Evolutionary conservation across 2,329 filamentous ascomycete genomes (phyloP).

Genomic region (Fusarium liriodendri): DNA sequence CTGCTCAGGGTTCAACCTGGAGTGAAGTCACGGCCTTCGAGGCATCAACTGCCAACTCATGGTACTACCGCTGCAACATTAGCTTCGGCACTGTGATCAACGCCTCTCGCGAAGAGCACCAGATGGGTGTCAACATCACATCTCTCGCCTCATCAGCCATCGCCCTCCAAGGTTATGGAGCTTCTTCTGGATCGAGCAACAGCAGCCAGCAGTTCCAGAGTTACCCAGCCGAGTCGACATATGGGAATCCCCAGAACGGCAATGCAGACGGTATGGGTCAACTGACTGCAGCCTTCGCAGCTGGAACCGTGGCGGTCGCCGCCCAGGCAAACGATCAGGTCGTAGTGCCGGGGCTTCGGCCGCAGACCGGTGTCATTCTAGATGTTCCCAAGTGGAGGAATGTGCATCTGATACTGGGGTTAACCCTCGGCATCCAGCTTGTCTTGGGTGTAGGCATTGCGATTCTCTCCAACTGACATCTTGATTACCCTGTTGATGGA

Average conservation of each 20-base stretch:
- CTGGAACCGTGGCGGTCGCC: slow-evolving; percentile 50
- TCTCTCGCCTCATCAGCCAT: slow-evolving; percentile 31
- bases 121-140: slow-evolving; percentile 33
- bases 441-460: slow-evolving; percentile 34
- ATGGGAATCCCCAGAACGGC: slow-evolving; percentile 50
- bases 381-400: slow-evolving; percentile 48
- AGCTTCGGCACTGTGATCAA: slow-evolving; percentile 32
- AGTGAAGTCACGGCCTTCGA: slow-evolving; percentile 39
- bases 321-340: slow-evolving; percentile 46
- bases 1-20: slow-evolving; percentile 19
- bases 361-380: slow-evolving; percentile 46
- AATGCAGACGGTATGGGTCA: slow-evolving; percentile 48
- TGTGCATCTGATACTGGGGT: slow-evolving; percentile 44
- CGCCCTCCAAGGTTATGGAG: slow-evolving; percentile 39
- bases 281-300: slow-evolving; percentile 50
- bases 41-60: slow-evolving; percentile 25
- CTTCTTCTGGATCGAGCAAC: slow-evolving; percentile 26
- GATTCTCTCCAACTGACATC: slow-evolving; percentile 20
- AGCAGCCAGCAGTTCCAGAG: slow-evolving; percentile 46
- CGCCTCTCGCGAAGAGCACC: slow-evolving; percentile 24
- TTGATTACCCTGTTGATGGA: background rate
- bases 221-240: slow-evolving; percentile 55
- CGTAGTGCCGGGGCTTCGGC: slow-evolving; percentile 42
- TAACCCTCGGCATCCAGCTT: slow-evolving; percentile 48
- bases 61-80: slow-evolving; percentile 41